Evolutionary conservation across 139 green algal genomes (phyloP), one percentile per base, ranked within the genome.

Genomic region (Chlorella vulgaris): DNA sequence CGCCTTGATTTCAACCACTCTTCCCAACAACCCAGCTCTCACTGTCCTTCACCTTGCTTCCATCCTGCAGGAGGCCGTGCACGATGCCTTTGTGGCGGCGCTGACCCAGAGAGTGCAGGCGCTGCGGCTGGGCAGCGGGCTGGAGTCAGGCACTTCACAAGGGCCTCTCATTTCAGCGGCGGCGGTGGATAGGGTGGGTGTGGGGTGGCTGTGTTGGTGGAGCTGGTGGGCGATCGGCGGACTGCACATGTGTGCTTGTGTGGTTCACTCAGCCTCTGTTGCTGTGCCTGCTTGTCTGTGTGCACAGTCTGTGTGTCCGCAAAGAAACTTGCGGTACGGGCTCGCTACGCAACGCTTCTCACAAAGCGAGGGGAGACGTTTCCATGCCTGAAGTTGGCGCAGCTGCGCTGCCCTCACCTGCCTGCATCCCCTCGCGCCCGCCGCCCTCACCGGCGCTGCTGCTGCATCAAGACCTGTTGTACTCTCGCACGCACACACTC

Each of bases 81-180:
- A 91, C 63, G 89, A 92, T 51, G 73, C 85, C 28, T 90, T 96
- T 51, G 81, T 78, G 66, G 76, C 68, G 38, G n/a, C 19, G 31
- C 61, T 95, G 35, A 73, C 73, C 1, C 55, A 83, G 26, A 75
- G 75, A 21, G 93, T 97, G 75, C 28, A 51, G 8, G 87, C 85
- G 70, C 83, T 98, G 29, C 86, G 86, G 47, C 31, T 97, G 68
- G 96, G 96, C 7, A 85, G 91, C 60, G 95, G 96, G 2, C 42
- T 93, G 28, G 89, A 93, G 36, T 38, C 86, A 24, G 90, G 87
- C 33, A 90, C 88, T 26, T 92, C 81, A 1, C 86, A 95, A 40
- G 96, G 96, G 1, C 96, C 96, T 7, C 89, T 98, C 39, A 98
- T 99, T 88, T 91, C 83, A 5, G n/a, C 81, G 5, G 71, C 76